Evolutionary conservation across 306 rosid species (phyloP), one percentile per base, ranked within the genome.

Genomic region (Quercus wislizeni): DNA sequence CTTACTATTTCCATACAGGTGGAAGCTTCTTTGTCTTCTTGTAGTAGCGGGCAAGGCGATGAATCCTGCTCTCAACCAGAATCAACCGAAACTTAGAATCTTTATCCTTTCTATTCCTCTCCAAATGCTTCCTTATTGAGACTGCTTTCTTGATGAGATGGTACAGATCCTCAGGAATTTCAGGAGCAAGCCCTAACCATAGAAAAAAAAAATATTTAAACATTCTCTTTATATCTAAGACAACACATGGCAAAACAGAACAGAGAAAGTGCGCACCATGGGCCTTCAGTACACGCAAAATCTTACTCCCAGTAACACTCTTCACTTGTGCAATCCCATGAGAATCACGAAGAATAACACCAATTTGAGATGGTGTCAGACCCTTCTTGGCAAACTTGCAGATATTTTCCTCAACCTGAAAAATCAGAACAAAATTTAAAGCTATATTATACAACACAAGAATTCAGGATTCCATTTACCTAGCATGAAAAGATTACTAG

Each of bases 1-100:
- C 94, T 88, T 87, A 92, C 94, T 90, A 93, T 81, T 88, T 91
- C 98, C 98, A 93, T 6, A 91, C 94, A 18, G 98, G 94, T 49
- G 98, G 94, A 25, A 93, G 96, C 90, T 93, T 93, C 96, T 93
- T 93, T 7, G 96, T 93, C 88, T 91, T 93, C 88, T 93, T 93
- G 87, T 91, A 91, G 67, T 91, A 91, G 18, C 97, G 97, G 76
- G 94, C 97, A 6, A 93, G 92, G 12, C 98, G 89, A 73, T 93
- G 98, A 78, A 93, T 93, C 79, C 98, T 88, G 89, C 98, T 93
- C 83, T 93, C 98, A 25, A 93, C 98, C 56, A 93, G 84, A 80
- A 93, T 93, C 89, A 93, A 85, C 81, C 97, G 86, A 76, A 93
- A 93, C 73, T 93, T 93, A n/a, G 98, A 93, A 74, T 93, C 97